Percentiles rank a stretch among this genome's conserved stretches.
Evolutionary conservation across 371 early-diverging fungal species (phyloP).

Genomic region (Mortierella sp.): DNA sequence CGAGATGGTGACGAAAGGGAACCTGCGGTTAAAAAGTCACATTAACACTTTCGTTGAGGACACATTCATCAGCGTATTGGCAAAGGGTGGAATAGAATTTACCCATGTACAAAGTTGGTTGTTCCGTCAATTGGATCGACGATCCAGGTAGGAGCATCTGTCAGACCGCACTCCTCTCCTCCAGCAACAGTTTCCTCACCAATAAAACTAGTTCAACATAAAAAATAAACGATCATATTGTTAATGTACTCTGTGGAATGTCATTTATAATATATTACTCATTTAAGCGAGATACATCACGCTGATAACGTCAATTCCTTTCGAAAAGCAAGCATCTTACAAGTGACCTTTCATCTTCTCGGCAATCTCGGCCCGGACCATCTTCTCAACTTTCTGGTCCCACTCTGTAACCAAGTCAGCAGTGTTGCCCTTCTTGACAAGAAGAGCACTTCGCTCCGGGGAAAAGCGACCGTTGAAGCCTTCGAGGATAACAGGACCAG

Average conservation of each 20-base stretch:
- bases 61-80: background rate
- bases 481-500: conserved; percentile 71
- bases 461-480: conserved; percentile 68
- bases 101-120: conserved; percentile 91
- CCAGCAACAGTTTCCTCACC: conserved; percentile 86
- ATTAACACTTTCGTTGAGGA: background rate
- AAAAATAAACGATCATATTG: background rate
- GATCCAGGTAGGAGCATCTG: conserved; percentile 90
- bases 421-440: conserved; percentile 74
- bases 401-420: conserved; percentile 89
- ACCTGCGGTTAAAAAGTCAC: conserved; percentile 59
- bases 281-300: no score
- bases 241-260: background rate
- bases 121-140: conserved; percentile 95
- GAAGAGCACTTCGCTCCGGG: conserved; percentile 60
- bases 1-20: conserved; percentile 89
- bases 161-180: conserved; percentile 72
- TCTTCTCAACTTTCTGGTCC: conserved; percentile 85
- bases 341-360: conserved; percentile 74
- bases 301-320: no score
- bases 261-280: background rate
- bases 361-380: conserved; percentile 71
- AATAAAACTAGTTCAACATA: conserved; percentile 69
- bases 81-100: background rate
- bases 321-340: conserved; percentile 51